Conservation (phyloP, 2,329 filamentous ascomycete genomes). For the Dactylellina sp. region DNA sequence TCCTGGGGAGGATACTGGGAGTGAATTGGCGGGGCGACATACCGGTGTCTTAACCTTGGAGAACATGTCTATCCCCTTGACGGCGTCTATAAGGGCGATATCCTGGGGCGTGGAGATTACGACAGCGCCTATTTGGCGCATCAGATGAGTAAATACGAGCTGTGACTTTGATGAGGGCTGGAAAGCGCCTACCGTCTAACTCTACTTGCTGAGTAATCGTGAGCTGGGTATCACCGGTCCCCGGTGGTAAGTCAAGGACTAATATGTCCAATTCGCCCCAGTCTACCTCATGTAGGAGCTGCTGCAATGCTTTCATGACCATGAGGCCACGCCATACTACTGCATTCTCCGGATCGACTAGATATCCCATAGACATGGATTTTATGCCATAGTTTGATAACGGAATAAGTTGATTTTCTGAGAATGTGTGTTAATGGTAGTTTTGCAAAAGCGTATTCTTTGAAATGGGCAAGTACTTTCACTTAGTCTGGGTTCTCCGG, state of each 20-base stretch:
- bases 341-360: conserved; percentile 81
- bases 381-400: conserved; percentile 94
- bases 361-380: conserved; percentile 98
- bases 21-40: conserved; percentile 23
- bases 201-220: conserved; percentile 95
- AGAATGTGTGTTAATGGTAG: conserved; percentile 10
- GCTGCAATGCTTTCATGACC: conserved; percentile 97
- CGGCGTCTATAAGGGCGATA: conserved; percentile 88
- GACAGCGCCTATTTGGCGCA: conserved; percentile 71
- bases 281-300: conserved; percentile 92
- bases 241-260: conserved; percentile 89
- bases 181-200: conserved; percentile 75
- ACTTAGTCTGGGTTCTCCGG: conserved; percentile 81
- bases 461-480: conserved; percentile 69
- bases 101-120: conserved; percentile 95
- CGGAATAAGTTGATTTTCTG: conserved; percentile 84
- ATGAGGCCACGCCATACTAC: conserved; percentile 96
- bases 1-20: conserved; percentile 1
- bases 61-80: conserved; percentile 94
- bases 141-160: background rate
- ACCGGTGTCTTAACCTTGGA: conserved; percentile 81
- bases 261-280: conserved; percentile 91
- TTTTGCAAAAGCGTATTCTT: background rate
- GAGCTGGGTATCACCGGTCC: conserved; percentile 93
- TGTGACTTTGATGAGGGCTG: background rate